These are phyloP conservation scores for Daedaleopsis sinensis DNA, from an alignment of 768 basidiomycete genomes.

Conservation along the genomic window DNA sequence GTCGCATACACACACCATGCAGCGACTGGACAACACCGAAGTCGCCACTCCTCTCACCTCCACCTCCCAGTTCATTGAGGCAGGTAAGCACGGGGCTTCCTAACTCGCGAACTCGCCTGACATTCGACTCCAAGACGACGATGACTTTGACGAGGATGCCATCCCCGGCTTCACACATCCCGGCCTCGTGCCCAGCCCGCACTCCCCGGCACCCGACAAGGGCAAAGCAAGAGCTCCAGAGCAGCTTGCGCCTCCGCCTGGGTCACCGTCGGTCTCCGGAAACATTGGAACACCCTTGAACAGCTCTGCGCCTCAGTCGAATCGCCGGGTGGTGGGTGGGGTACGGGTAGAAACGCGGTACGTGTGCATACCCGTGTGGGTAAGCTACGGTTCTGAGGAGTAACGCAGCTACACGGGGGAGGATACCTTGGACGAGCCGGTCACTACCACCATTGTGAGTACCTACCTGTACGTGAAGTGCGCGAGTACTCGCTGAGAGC, in stretches of 20 bases:
- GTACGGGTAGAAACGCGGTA: slow-evolving; percentile 89
- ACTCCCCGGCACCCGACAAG: slow-evolving; percentile 56
- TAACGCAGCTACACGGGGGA: slow-evolving; percentile 68
- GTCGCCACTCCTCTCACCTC: slow-evolving; percentile 44
- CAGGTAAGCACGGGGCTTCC: slow-evolving; percentile 47
- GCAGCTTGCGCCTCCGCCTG: slow-evolving; percentile 48
- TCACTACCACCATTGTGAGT: slow-evolving; percentile 85
- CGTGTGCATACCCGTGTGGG: slow-evolving; percentile 21
- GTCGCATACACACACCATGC: slow-evolving; percentile 8
- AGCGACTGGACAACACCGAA: slow-evolving; percentile 26
- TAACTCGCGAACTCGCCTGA: background rate
- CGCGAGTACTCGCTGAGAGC: slow-evolving; percentile 1
- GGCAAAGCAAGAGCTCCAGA: slow-evolving; percentile 71
- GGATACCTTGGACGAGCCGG: slow-evolving; percentile 92
- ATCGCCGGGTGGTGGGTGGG: slow-evolving; percentile 78
- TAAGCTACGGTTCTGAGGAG: slow-evolving; percentile 1
- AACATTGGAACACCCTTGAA: slow-evolving; percentile 63
- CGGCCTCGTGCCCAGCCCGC: slow-evolving; percentile 39
- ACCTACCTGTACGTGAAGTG: slow-evolving; percentile 10
- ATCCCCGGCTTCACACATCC: slow-evolving; percentile 82
- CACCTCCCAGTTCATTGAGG: slow-evolving; percentile 79
- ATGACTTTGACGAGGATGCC: slow-evolving; percentile 80
- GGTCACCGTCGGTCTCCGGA: slow-evolving; percentile 57
- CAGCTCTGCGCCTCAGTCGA: slow-evolving; percentile 35
- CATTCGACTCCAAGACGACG: slow-evolving; percentile 54